Base-by-base conservation (phyloP, 805 yeast genomes). In the Cyberlindnera suaveolens region DNA sequence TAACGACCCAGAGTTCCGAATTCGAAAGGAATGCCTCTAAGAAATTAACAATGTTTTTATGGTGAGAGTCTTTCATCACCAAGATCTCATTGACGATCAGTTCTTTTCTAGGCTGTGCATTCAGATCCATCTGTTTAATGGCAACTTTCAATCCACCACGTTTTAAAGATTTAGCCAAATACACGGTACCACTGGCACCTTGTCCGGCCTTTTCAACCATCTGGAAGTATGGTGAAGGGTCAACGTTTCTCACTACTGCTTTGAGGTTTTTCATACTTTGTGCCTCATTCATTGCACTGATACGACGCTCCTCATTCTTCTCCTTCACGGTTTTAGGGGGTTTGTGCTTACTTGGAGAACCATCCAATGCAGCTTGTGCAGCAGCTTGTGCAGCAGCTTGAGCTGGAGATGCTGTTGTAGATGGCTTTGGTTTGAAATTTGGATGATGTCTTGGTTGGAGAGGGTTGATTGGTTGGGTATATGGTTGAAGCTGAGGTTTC, bases 141-240 rank as follows among this genome's bases (percentile, higher is more conserved):
- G 99, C 99, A 38, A 93, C 96, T 55, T 83, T 82, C 43, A 72
- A 68, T 37, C 79, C 78, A 31, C 75, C 68, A 20, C 74, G 64
- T 43, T 71, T 71, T 39, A 77, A 64, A 37, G 83, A 74, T 57
- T 78, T 81, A 1, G 96, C 96, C 39, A 89, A 70, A 59, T 85
- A 93, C 16, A 93, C 99, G 3, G 95, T 88, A 16, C 99, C 99
- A 49, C 90, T 79, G 0, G 99, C 99, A 57, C 99, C 99, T 67
- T 93, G 98, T 15, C 99, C 99, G 1, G 91, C 93, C 52, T 83
- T 82, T 58, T 82, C 88, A 47, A 85, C 73, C 65, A 84, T 80
- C 56, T 78, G 78, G 67, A 85, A 85, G 47, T 74, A 74, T 34
- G 88, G 83, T 6, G 87, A 72, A n/a, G 99, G 99, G 65, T 93